Evolutionary conservation across 768 basidiomycete genomes (phyloP).

Genomic region (Galerina sulciceps): DNA sequence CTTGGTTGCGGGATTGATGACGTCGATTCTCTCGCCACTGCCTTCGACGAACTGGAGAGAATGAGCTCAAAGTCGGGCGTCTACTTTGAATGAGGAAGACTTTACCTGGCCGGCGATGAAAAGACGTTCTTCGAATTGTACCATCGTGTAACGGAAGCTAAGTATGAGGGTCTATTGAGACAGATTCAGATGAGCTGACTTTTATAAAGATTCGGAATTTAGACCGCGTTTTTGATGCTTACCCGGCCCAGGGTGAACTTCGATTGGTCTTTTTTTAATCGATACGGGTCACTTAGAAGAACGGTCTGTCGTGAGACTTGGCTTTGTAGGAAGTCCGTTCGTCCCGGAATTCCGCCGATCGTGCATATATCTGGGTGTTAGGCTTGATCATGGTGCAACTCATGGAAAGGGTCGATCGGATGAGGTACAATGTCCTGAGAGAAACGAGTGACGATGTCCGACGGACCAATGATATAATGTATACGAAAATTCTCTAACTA

Average conservation of each 20-base stretch:
- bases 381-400: too few species aligned
- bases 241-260: background rate
- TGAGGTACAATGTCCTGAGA: too few species aligned
- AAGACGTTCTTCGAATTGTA: slow-evolving; percentile 6
- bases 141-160: background rate
- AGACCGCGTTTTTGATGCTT: background rate
- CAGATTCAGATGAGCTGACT: background rate
- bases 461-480: too few species aligned
- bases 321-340: too few species aligned
- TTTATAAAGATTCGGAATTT: background rate
- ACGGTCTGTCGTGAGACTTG: too few species aligned
- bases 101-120: slow-evolving; percentile 4
- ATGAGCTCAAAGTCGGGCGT: background rate
- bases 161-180: background rate
- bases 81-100: background rate
- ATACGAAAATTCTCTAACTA: too few species aligned
- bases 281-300: too few species aligned
- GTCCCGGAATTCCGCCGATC: too few species aligned
- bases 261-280: background rate
- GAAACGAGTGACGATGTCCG: too few species aligned
- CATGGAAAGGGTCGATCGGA: too few species aligned
- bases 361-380: too few species aligned
- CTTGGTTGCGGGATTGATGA: slow-evolving; percentile 4
- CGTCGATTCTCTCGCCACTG: background rate
- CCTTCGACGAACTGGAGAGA: slow-evolving; percentile 3